A percentile compares a stretch with the other conserved stretches of the same genome.
phyloP scores from a whole-genome alignment of 176 grass and related monocot genomes.

The Dactylis glomerata region DNA sequence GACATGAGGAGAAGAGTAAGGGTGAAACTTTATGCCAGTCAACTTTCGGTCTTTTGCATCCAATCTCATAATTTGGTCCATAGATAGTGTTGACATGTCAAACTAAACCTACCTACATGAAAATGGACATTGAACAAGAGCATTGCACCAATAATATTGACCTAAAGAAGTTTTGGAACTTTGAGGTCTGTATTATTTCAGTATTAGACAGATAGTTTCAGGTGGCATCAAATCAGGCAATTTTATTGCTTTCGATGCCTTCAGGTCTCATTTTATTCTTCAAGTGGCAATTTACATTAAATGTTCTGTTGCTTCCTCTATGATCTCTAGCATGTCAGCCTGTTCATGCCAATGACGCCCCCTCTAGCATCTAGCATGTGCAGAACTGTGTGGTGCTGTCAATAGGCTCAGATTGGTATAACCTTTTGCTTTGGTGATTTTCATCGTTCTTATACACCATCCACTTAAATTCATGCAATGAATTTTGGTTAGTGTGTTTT shows the following conservation, averaged over 20 bases:
- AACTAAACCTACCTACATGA: conserved; percentile 4
- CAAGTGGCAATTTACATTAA: neutral
- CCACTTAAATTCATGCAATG: neutral
- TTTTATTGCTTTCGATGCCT: neutral
- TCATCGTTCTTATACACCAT: neutral
- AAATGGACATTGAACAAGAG: neutral
- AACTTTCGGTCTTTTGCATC: too few relatives aligned
- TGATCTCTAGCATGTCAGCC: neutral
- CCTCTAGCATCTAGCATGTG: conserved; percentile 3
- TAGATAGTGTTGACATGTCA: neutral
- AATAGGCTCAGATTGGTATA: neutral
- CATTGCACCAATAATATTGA: neutral
- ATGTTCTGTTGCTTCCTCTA: neutral
- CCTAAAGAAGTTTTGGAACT: neutral
- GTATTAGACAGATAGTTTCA: neutral
- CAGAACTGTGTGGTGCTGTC: neutral
- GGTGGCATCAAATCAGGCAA: neutral
- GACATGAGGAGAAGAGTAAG: neutral
- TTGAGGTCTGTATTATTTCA: neutral
- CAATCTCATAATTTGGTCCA: neutral
- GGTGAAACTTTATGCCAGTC: neutral
- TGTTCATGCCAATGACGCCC: neutral
- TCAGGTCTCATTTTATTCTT: conserved; percentile 13
- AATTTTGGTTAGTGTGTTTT: conserved; percentile 13
- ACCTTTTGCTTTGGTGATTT: conserved; percentile 8